Percentiles rank a stretch among this genome's conserved stretches.
phyloP scores from a whole-genome alignment of 2,329 filamentous ascomycete genomes.

The Epichloe scottii region DNA sequence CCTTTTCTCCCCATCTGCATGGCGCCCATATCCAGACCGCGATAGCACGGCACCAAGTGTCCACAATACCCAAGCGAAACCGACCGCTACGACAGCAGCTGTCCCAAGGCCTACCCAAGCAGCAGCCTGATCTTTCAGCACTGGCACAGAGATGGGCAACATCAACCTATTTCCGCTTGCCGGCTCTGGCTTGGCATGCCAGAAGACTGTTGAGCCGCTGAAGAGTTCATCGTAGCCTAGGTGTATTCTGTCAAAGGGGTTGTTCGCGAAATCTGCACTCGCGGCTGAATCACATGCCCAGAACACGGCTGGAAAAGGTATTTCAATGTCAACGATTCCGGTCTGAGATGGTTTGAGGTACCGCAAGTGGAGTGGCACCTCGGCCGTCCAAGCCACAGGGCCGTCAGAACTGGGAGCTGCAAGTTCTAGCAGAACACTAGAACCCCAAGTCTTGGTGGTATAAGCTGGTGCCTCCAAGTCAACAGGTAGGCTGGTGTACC shows the following conservation, averaged over 20 bases:
- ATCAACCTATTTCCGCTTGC: constrained; percentile 27
- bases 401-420: constrained; percentile 33
- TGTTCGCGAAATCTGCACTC: constrained; percentile 55
- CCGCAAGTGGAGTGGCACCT: constrained; percentile 74
- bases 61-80: constrained; percentile 59
- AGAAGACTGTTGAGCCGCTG: constrained; percentile 64
- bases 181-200: constrained; percentile 54
- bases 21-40: constrained; percentile 1
- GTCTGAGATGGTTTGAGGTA: constrained; percentile 55
- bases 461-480: constrained; percentile 89
- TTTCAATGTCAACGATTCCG: constrained; percentile 40
- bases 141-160: constrained; percentile 49
- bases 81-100: constrained; percentile 43
- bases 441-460: constrained; percentile 65
- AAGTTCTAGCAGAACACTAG: constrained; percentile 63
- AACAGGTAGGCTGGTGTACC: constrained; percentile 59
- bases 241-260: constrained; percentile 75
- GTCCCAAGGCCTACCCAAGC: constrained; percentile 43
- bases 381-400: constrained; percentile 45
- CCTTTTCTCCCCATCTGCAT: not conserved
- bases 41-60: constrained; percentile 28
- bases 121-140: constrained; percentile 42
- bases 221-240: constrained; percentile 82
- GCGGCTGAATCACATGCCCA: constrained; percentile 70
- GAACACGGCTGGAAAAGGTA: constrained; percentile 76